Evolutionary conservation across 495 filamentous ascomycete species (phyloP).

Genomic region (Hypoxylon intermedium): DNA sequence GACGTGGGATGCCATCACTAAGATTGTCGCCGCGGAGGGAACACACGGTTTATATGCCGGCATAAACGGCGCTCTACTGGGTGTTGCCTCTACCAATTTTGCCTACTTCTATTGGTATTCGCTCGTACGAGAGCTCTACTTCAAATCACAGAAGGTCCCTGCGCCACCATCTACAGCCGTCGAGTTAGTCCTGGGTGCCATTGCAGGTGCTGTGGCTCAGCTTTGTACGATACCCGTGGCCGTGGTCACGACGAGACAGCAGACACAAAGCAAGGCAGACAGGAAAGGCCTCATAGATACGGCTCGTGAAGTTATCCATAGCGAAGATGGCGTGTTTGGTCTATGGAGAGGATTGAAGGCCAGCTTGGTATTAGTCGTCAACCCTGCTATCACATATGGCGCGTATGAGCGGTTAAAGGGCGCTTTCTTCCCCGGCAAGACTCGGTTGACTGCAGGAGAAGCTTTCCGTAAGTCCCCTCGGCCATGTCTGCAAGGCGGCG

Average conservation of each 20-base stretch:
- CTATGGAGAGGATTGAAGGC: conserved; percentile 97
- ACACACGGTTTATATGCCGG: conserved; percentile 85
- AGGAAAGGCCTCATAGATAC: conserved; percentile 89
- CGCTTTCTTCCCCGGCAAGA: conserved; percentile 76
- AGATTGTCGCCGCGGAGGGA: conserved; percentile 85
- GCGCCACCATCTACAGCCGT: conserved; percentile 78
- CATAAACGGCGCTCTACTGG: conserved; percentile 82
- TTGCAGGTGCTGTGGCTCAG: conserved; percentile 90
- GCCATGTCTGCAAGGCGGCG: neutral
- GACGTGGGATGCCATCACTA: conserved; percentile 84
- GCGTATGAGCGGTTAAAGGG: conserved; percentile 92
- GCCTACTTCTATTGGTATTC: conserved; percentile 99
- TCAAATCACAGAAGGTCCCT: conserved; percentile 67
- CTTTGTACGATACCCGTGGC: conserved; percentile 95
- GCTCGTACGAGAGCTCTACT: conserved; percentile 80
- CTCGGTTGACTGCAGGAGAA: conserved; percentile 81
- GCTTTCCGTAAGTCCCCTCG: conserved; percentile 76
- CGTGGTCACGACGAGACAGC: conserved; percentile 93
- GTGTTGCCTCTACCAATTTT: conserved; percentile 97
- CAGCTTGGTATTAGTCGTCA: conserved; percentile 93
- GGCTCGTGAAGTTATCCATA: conserved; percentile 82
- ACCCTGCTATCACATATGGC: conserved; percentile 97
- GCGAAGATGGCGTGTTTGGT: conserved; percentile 88
- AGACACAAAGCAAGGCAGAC: conserved; percentile 84
- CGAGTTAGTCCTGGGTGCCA: conserved; percentile 86